Evolutionary conservation across 2,329 filamentous ascomycete species (phyloP).

Genomic region (Diaporthe vexans): DNA sequence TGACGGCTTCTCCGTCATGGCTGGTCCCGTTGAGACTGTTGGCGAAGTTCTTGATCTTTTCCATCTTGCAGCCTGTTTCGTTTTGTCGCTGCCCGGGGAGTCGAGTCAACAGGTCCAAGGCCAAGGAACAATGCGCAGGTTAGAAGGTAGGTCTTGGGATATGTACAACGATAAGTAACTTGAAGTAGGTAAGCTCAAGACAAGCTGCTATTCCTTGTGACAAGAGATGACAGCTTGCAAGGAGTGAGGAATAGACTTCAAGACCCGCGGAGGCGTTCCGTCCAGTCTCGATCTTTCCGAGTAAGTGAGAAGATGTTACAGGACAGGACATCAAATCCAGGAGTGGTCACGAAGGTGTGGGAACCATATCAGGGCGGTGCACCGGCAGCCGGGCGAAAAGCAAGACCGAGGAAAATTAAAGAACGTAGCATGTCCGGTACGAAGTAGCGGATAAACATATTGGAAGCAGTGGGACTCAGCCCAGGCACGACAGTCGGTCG

Average conservation of each 20-base stretch:
- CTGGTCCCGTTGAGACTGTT: constrained; percentile 16
- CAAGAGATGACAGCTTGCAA: not conserved
- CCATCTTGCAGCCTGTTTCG: not conserved
- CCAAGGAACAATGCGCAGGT: no score
- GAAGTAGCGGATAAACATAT: not conserved
- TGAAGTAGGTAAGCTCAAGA: not conserved
- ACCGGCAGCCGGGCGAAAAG: constrained; percentile 11
- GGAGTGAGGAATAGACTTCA: not conserved
- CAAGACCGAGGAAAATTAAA: not conserved
- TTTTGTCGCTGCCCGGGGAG: no score
- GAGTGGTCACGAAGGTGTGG: not conserved
- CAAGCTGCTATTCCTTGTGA: not conserved
- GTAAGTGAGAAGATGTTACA: not conserved
- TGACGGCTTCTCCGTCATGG: not conserved
- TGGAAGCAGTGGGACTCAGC: not conserved
- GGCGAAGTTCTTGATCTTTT: constrained; percentile 24
- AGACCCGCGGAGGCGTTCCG: not conserved
- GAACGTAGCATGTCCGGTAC: not conserved
- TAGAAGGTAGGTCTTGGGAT: not conserved
- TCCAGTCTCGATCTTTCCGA: not conserved
- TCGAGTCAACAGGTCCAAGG: not conserved
- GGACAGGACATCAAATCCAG: not conserved
- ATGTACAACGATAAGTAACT: not conserved
- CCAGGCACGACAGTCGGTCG: not conserved
- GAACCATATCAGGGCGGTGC: constrained; percentile 20